A percentile compares a stretch with the other conserved stretches of the same genome.
phyloP scores from a whole-genome alignment of 169 alveolate species.

The Condylostoma magnum region DNA sequence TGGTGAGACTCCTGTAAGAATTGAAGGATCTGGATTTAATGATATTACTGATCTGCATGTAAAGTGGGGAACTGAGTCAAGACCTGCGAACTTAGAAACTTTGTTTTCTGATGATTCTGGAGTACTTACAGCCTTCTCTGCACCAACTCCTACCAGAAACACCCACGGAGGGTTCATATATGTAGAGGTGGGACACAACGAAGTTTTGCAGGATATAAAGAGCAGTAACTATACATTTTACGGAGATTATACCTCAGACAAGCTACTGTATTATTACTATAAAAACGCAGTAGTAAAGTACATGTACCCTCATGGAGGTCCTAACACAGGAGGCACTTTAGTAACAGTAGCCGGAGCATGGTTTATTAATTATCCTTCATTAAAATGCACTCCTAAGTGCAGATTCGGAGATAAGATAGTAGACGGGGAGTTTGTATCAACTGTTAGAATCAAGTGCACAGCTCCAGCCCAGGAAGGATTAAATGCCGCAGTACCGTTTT shows the following conservation, averaged over 20 bases:
- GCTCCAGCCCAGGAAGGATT: slow-evolving; percentile 62
- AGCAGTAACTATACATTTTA: slow-evolving; percentile 44
- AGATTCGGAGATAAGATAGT: slow-evolving; percentile 71
- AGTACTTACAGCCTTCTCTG: slow-evolving; percentile 12
- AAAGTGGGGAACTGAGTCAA: slow-evolving; percentile 73
- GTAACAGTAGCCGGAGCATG: slow-evolving; percentile 72
- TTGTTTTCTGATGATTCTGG: neutral
- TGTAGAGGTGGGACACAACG: slow-evolving; percentile 50
- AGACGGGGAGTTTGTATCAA: slow-evolving; percentile 58
- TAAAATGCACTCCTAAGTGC: slow-evolving; percentile 69
- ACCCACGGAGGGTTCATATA: slow-evolving; percentile 80
- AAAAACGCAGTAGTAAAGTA: slow-evolving; percentile 56
- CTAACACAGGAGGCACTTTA: slow-evolving; percentile 70
- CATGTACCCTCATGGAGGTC: slow-evolving; percentile 66
- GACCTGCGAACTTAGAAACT: slow-evolving; percentile 28
- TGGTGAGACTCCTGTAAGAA: slow-evolving; percentile 66
- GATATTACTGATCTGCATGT: slow-evolving; percentile 51
- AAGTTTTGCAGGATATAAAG: slow-evolving; percentile 32
- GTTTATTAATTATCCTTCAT: slow-evolving; percentile 65
- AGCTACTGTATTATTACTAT: slow-evolving; percentile 49
- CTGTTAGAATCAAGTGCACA: slow-evolving; percentile 67
- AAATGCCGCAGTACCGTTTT: slow-evolving; percentile 42
- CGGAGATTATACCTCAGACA: slow-evolving; percentile 31
- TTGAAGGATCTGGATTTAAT: slow-evolving; percentile 75
- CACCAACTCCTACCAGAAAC: slow-evolving; percentile 19